Percentiles rank a stretch among this genome's conserved stretches.
Conservation (phyloP, 495 filamentous ascomycete species). For the Daldinia vernicosa region DNA sequence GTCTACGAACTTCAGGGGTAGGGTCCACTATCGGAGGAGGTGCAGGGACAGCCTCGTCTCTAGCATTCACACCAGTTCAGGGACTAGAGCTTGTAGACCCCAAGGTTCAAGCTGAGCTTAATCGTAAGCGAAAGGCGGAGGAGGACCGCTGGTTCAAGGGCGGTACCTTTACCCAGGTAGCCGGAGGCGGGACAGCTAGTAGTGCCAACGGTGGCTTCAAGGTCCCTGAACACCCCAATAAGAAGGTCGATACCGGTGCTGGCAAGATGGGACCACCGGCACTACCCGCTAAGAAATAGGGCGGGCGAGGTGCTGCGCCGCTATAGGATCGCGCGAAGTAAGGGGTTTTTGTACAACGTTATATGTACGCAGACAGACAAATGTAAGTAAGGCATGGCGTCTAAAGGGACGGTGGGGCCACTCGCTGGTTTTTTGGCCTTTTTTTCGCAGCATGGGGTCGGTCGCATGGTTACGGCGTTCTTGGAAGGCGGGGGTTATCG, state of each 20-base stretch:
- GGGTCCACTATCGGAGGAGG: constrained; percentile 67
- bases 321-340: constrained; percentile 9
- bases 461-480: constrained; percentile 41
- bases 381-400: constrained; percentile 24
- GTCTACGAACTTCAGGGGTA: constrained; percentile 78
- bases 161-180: constrained; percentile 93
- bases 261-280: constrained; percentile 56
- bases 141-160: constrained; percentile 96
- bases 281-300: constrained; percentile 42
- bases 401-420: constrained; percentile 23
- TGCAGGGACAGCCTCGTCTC: constrained; percentile 81
- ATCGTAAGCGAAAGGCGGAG: constrained; percentile 88
- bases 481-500: constrained; percentile 21
- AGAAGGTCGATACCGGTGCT: constrained; percentile 64
- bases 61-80: constrained; percentile 94
- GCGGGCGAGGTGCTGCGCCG: not conserved
- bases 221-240: constrained; percentile 69
- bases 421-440: constrained; percentile 4
- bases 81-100: constrained; percentile 96
- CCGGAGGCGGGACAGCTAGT: constrained; percentile 52
- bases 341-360: constrained; percentile 3
- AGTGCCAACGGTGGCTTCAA: constrained; percentile 55
- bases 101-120: constrained; percentile 83
- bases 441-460: constrained; percentile 27
- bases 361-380: constrained; percentile 10